Base-by-base conservation (phyloP, 1,284 basidiomycete genomes). In the Marasmius sp. region DNA sequence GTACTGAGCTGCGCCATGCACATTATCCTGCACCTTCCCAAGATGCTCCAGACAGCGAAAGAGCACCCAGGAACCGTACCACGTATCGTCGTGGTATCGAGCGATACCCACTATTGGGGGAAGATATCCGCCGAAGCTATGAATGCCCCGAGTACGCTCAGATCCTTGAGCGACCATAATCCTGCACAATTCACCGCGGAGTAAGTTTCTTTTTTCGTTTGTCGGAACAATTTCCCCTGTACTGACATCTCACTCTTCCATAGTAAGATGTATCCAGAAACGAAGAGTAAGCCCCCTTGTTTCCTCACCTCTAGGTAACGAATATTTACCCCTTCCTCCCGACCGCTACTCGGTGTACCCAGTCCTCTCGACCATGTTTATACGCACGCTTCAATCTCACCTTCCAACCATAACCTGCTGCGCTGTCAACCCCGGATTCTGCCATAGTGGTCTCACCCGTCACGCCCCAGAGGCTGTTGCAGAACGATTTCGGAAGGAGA, bases 341-440 rank as follows among this genome's bases (percentile, higher is more conserved):
- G 43, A 39, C 49, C 16, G 12, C 51, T n/a, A n/a, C n/a, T 27
- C 5, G 5, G 2, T 5, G 27, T 12, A 12, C 41, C 11, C 11
- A 82, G 80, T 82, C 8, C 66, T 82, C 37, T 77, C 79, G 62
- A 61, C 82, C 1, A 69, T 81, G 53, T 79, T 82, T 66, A 68
- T 69, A 14, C 79, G 77, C 10, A 76, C 75, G 6, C 67, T 83
- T 0, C 72, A 70, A 7, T 71, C 74, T 6, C 75, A 70, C 38
- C 71, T 82, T 8, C 49, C 60, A 49, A 70, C 76, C 0, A 68
- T 82, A 14, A 75, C 77, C 34, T 66, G 74, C 51, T 70, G 71
- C 53, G 51, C 75, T 14, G 76, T 81, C 37, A 76, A 77, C 52
- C 84, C 83, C 11, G 83, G 84, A 0, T 80, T 74, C 61, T 85